phyloP scores from a whole-genome alignment of 441 rosid species.

The Geranium incanum region DNA sequence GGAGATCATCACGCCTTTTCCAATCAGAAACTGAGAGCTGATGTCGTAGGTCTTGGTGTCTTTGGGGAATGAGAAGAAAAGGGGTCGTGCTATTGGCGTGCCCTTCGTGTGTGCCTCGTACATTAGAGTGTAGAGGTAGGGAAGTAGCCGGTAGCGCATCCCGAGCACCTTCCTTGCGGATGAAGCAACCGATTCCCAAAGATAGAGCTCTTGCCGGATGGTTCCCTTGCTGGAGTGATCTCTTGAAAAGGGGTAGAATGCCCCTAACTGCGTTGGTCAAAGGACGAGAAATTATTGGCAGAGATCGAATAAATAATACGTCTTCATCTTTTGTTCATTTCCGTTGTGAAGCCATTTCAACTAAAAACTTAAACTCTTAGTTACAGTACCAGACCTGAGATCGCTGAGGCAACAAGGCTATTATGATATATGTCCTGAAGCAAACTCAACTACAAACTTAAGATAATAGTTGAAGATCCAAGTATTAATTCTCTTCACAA shows the following conservation, averaged over 20 bases:
- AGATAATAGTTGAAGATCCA: no score
- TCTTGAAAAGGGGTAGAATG: slow-evolving; percentile 24
- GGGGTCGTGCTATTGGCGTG: slow-evolving; percentile 20
- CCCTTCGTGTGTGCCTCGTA: slow-evolving; percentile 19
- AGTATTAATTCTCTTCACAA: no score
- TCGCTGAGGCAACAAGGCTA: no score
- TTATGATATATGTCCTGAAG: no score
- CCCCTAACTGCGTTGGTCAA: slow-evolving; percentile 15
- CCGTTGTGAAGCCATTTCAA: no score
- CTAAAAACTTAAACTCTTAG: no score
- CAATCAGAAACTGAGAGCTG: slow-evolving; percentile 33
- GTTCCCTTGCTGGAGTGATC: slow-evolving; percentile 4
- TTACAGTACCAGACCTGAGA: no score
- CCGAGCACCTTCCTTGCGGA: slow-evolving; percentile 19
- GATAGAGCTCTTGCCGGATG: slow-evolving; percentile 20
- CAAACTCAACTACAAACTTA: no score
- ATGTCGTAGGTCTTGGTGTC: slow-evolving; percentile 15
- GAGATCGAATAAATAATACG: neutral
- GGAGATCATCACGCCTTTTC: slow-evolving; percentile 49
- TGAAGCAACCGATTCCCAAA: slow-evolving; percentile 20
- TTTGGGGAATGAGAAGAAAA: slow-evolving; percentile 21
- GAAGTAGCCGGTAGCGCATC: slow-evolving; percentile 19
- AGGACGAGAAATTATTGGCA: no score
- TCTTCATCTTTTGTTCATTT: neutral
- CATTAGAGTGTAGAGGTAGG: slow-evolving; percentile 23